Conservation (phyloP, 352 stramenopile genomes). For the Phytophthora sojae region DNA sequence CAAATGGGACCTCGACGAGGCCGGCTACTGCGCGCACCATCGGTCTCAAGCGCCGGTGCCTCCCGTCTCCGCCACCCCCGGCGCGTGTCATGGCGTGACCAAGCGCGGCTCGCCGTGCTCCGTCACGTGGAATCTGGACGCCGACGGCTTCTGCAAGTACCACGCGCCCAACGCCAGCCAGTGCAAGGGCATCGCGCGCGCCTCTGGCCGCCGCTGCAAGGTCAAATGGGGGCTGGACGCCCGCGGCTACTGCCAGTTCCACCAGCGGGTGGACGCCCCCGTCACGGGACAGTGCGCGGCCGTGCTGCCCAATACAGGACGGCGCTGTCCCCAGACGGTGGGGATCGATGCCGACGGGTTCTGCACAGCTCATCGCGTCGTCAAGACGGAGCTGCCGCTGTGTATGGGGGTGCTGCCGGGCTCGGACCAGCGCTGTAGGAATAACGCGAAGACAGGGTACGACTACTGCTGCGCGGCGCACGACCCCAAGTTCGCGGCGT, state of each 20-base stretch:
- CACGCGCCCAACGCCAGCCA: slow-evolving; percentile 22
- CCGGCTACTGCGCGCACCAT: no score
- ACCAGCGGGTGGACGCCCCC: slow-evolving; percentile 17
- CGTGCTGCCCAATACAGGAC: not conserved
- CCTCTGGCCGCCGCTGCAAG: slow-evolving; percentile 25
- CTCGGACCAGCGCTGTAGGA: slow-evolving; percentile 15
- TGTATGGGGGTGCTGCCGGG: slow-evolving; percentile 30
- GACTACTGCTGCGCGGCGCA: slow-evolving; percentile 51
- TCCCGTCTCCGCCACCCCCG: no score
- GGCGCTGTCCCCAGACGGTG: slow-evolving; percentile 29
- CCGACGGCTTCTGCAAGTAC: slow-evolving; percentile 34
- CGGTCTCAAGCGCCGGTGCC: no score
- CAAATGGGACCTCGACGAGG: slow-evolving; percentile 33
- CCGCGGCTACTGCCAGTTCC: slow-evolving; percentile 41
- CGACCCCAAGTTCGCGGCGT: slow-evolving; percentile 25
- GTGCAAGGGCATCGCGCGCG: slow-evolving; percentile 27
- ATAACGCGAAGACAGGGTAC: slow-evolving; percentile 41
- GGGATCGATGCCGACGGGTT: slow-evolving; percentile 41
- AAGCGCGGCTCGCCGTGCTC: slow-evolving; percentile 23
- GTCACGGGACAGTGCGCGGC: slow-evolving; percentile 13
- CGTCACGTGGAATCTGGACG: slow-evolving; percentile 18
- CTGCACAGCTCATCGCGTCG: slow-evolving; percentile 31
- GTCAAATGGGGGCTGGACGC: slow-evolving; percentile 29
- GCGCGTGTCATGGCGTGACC: slow-evolving; percentile 8
- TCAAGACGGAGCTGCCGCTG: slow-evolving; percentile 10